These are phyloP conservation scores for Davidsoniella neocaledoniae DNA, from an alignment of 2,329 filamentous ascomycete species.

Conservation along the genomic window DNA sequence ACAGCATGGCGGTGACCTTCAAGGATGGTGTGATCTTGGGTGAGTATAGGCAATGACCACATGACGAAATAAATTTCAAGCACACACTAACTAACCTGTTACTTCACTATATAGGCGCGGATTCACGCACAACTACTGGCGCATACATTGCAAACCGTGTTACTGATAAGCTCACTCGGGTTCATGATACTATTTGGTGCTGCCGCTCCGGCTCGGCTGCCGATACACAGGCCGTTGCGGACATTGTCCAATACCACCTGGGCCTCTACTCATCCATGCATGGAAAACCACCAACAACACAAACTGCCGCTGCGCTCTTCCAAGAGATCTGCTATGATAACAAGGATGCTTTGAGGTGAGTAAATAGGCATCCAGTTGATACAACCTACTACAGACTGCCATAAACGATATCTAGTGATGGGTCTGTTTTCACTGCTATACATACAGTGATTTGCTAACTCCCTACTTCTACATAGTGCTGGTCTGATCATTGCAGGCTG, in stretches of 20 bases:
- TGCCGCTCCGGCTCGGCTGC: constrained; percentile 94
- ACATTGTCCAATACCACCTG: constrained; percentile 94
- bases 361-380: constrained; percentile 11
- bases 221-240: constrained; percentile 93
- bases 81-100: not conserved
- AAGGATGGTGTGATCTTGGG: constrained; percentile 92
- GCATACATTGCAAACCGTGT: constrained; percentile 98
- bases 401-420: too few relatives aligned
- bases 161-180: constrained; percentile 96
- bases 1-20: constrained; percentile 96
- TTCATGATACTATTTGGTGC: constrained; percentile 99
- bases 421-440: too few relatives aligned
- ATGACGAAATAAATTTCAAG: not conserved
- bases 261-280: constrained; percentile 84
- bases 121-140: constrained; percentile 93
- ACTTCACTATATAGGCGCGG: constrained; percentile 44
- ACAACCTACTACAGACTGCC: too few relatives aligned
- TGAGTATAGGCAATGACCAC: constrained; percentile 21
- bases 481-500: constrained; percentile 98
- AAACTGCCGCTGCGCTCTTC: constrained; percentile 89
- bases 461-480: constrained; percentile 38
- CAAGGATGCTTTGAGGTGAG: constrained; percentile 81
- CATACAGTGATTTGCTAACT: not conserved
- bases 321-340: constrained; percentile 97
- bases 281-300: constrained; percentile 78